These are phyloP conservation scores for Pseudozyma sp. DNA, from an alignment of 1,284 basidiomycete species.

Conservation along the genomic window DNA sequence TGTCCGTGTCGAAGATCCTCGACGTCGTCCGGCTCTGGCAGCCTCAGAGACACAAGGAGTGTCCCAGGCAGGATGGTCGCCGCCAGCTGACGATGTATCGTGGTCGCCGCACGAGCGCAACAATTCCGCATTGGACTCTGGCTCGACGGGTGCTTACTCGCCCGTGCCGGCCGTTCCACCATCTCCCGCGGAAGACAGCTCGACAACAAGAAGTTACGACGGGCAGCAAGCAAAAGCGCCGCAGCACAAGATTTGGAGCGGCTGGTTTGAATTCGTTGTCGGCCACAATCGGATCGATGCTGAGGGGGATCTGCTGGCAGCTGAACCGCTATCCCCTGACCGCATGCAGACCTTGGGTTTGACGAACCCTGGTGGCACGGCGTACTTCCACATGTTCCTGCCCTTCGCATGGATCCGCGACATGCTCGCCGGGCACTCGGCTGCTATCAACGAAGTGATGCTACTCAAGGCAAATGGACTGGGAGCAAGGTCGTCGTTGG, in stretches of 20 bases:
- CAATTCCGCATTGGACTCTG: conserved; percentile 1
- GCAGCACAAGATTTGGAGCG: conserved; percentile 6
- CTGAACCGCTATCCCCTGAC: conserved; percentile 6
- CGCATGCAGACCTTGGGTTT: conserved; percentile 18
- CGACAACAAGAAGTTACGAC: not conserved
- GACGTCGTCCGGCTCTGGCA: conserved; percentile 10
- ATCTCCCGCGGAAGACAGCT: conserved; percentile 13
- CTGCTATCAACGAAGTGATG: conserved; percentile 15
- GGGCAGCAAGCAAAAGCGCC: conserved; percentile 1
- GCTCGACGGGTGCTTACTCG: conserved; percentile 1
- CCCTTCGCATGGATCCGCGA: conserved; percentile 37
- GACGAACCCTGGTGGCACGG: conserved; percentile 2
- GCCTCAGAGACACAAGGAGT: not conserved
- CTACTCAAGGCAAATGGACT: conserved; percentile 20
- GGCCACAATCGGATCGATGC: conserved; percentile 15
- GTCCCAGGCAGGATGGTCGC: conserved; percentile 5
- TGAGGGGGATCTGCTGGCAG: conserved; percentile 18
- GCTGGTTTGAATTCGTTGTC: conserved; percentile 17
- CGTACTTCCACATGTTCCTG: conserved; percentile 28
- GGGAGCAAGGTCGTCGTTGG: conserved; percentile 10
- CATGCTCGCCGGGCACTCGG: conserved; percentile 7
- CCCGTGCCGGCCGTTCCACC: not conserved
- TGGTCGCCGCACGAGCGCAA: conserved; percentile 11
- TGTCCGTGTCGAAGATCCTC: conserved; percentile 22
- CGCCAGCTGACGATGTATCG: conserved; percentile 4